Percentiles rank a stretch among this genome's conserved stretches.
Evolutionary conservation across 768 basidiomycete genomes (phyloP).

Genomic region (Clitopilus hobsonii): DNA sequence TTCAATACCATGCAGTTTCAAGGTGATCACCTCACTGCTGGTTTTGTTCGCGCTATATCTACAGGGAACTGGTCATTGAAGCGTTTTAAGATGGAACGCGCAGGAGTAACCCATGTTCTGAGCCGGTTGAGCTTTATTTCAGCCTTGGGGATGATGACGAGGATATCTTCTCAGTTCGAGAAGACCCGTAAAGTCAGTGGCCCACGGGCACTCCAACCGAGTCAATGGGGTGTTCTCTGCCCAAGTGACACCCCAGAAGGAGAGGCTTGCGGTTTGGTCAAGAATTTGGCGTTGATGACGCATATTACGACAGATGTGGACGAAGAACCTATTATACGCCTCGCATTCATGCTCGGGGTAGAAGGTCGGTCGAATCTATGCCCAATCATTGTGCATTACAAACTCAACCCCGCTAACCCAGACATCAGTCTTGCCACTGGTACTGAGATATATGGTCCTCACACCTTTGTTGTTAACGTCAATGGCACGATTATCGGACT

Average conservation of each 20-base stretch:
- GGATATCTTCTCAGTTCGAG: conserved; percentile 97
- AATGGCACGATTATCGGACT: conserved; percentile 96
- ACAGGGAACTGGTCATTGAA: conserved; percentile 99
- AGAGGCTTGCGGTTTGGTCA: conserved; percentile 97
- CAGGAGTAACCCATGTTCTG: conserved; percentile 96
- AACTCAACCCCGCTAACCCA: conserved; percentile 23
- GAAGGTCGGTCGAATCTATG: conserved; percentile 57
- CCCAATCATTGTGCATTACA: conserved; percentile 2
- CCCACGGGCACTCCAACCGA: conserved; percentile 93
- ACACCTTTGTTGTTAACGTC: conserved; percentile 93
- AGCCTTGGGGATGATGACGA: conserved; percentile 99
- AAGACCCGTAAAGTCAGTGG: conserved; percentile 99
- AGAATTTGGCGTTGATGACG: conserved; percentile 98
- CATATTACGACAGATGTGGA: conserved; percentile 99
- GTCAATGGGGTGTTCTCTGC: conserved; percentile 99
- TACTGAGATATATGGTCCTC: conserved; percentile 90
- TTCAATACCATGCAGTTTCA: conserved; percentile 93
- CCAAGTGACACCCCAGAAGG: conserved; percentile 99
- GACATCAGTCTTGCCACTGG: conserved; percentile 93
- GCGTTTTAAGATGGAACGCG: conserved; percentile 99
- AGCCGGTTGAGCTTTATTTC: conserved; percentile 94
- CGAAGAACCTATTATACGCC: conserved; percentile 85
- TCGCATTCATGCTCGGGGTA: conserved; percentile 94
- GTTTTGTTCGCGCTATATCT: conserved; percentile 95
- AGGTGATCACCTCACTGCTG: conserved; percentile 93